Evolutionary conservation across 352 stramenopile genomes (phyloP), one percentile per base, ranked within the genome.

Genomic region (Halophytophthora batemanensis): DNA sequence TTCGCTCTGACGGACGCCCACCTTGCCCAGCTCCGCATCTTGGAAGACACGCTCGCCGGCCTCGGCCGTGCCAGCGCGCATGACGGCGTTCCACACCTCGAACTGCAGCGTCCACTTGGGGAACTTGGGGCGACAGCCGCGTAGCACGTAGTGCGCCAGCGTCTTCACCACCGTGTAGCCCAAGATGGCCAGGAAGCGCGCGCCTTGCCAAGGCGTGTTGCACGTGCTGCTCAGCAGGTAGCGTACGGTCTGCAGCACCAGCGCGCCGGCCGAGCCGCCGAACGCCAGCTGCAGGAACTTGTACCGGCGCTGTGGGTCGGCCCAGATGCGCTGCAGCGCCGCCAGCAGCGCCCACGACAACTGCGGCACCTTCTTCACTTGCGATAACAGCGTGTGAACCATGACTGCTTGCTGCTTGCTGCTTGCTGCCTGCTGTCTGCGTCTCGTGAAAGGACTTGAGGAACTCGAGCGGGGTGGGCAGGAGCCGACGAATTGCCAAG

Each of bases 71-170:
- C 62, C 36, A 2, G 39, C 54, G 21, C 35, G 43, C 22, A 70
- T 40, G 11, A 61, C 21, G 7, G 53, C 59, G 19, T 53, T 53
- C 22, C 66, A 49, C 35, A 66, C 17, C 50, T 79, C 73, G 34
- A 70, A 83, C 12, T 36, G 28, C 19, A 83, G 50, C 29, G 69
- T 81, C 73, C 67, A 81, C 45, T 71, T 60, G 8, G 53, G 45
- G 36, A 74, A 78, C 14, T 55, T 35, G 2, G 70, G 64, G 8
- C 31, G 45, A 34, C 54, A 69, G 11, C 64, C 64, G 23, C 73
- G 59, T 6, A 15, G 34, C 3, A 63, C 37, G 40, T 64, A 71
- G 31, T 22, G 11, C 33, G 21, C 45, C n/a, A 59, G 15, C 4
- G 61, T 65, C 40, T 28, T 38, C 7, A 22, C 33, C 23, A 62